Base-by-base conservation (phyloP, 2,329 filamentous ascomycete genomes). In the Ophiostoma montium region DNA sequence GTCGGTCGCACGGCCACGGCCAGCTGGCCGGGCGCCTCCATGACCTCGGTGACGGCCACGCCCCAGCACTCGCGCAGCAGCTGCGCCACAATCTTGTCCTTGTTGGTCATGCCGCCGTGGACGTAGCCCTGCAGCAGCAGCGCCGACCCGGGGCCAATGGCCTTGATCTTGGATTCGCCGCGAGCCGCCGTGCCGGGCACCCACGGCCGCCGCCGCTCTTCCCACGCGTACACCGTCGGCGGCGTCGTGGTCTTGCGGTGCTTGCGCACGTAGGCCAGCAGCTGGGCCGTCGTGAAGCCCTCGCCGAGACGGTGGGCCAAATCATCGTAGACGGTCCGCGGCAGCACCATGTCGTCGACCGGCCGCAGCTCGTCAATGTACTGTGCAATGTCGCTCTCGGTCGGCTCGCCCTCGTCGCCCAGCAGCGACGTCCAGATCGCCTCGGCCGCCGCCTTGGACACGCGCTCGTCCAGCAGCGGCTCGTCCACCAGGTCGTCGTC, bases 311-410 rank as follows among this genome's bases (percentile, higher is more conserved):
- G 60, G 2, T 63, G 57, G 47, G 64, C 57, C 15, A 76, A 55
- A 13, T 62, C 60, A 3, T 63, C 57, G 48, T 74, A 75, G 7
- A 71, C 64, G 0, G 57, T 60, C 32, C 60, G 56, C 1, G 62
- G 57, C 5, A 78, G 50, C 9, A 65, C 56, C 1, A 52, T 63
- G 21, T 63, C 63, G 6, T 65, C 63, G 1, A 49, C 50, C 1
- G 75, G 75, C 35, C 65, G 65, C 32, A 78, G 57, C 49, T 68
- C 67, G 31, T 76, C 62, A 16, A 80, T 69, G 50, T 74, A 71
- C 3, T 60, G 57, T 45, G 64, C 57, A 2, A 69, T 60, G 38
- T 74, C 67, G 16, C 65, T 59, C 2, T 53, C 59, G 1, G 60
- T 53, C 3, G 61, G 57, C 3, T 54, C 53, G 19, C 33, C 41